Percentiles rank a stretch among this genome's conserved stretches.
Conservation (phyloP, 371 early-diverging fungal species). For the Syncephalastrum racemosum region DNA sequence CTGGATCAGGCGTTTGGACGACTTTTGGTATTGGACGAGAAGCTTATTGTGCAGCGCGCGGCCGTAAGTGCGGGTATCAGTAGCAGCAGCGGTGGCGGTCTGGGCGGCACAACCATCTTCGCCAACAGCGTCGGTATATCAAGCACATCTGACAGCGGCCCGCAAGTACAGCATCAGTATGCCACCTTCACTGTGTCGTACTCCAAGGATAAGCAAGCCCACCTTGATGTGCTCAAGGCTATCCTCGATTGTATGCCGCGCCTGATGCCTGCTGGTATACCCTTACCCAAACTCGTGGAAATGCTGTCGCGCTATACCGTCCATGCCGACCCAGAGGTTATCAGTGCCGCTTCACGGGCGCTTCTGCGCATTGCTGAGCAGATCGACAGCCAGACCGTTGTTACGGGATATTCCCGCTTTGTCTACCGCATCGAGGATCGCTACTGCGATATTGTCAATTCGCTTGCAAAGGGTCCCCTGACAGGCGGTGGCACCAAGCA, state of each 20-base stretch:
- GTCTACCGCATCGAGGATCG: conserved; percentile 64
- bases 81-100: conserved; percentile 6
- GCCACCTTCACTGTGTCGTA: conserved; percentile 59
- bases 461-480: conserved; percentile 37
- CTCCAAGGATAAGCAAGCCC: conserved; percentile 65
- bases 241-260: conserved; percentile 77
- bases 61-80: conserved; percentile 7
- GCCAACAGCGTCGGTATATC: conserved; percentile 28
- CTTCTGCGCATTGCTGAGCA: conserved; percentile 68
- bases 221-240: conserved; percentile 65
- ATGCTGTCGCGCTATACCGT: conserved; percentile 76
- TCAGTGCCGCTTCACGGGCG: conserved; percentile 64
- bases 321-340: conserved; percentile 83
- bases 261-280: conserved; percentile 66
- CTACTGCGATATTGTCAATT: conserved; percentile 51
- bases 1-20: conserved; percentile 60
- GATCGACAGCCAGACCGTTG: conserved; percentile 61
- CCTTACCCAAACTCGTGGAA: conserved; percentile 67
- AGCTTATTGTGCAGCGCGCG: conserved; percentile 43
- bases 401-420: conserved; percentile 56
- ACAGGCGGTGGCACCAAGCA: conserved; percentile 16
- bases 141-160: conserved; percentile 26
- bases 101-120: conserved; percentile 32
- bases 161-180: conserved; percentile 61
- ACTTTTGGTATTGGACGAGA: conserved; percentile 50